Conservation (phyloP, 495 filamentous ascomycete species). For the Ramalina peruviana region DNA sequence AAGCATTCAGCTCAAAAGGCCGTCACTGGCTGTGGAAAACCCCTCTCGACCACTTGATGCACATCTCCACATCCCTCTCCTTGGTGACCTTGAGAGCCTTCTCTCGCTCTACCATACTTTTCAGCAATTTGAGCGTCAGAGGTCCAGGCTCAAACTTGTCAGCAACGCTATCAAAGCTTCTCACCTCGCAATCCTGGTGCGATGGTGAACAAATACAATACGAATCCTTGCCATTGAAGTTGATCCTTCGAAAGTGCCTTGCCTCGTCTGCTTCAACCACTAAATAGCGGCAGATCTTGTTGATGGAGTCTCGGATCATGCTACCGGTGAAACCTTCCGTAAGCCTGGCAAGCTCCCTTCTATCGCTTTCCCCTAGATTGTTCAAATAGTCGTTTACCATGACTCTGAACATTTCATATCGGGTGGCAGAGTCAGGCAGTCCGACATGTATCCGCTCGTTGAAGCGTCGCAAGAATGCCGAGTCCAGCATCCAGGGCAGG, state of each 20-base stretch:
- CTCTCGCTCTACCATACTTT: too few relatives aligned
- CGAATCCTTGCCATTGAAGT: background rate
- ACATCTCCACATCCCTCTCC: too few relatives aligned
- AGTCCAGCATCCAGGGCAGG: constrained; percentile 3
- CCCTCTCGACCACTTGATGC: too few relatives aligned
- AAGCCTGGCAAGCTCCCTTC: background rate
- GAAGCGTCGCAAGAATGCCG: constrained; percentile 1
- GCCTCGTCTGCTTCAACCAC: background rate
- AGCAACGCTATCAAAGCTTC: background rate
- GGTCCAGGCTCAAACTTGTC: background rate
- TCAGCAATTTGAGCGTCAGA: background rate
- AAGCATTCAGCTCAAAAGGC: too few relatives aligned
- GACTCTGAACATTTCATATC: background rate
- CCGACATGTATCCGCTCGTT: background rate
- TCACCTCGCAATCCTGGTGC: background rate
- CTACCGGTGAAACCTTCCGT: background rate
- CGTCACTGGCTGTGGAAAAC: too few relatives aligned
- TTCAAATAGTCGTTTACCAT: background rate
- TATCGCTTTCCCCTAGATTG: background rate
- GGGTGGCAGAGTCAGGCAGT: background rate
- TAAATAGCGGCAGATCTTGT: background rate
- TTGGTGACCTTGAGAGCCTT: too few relatives aligned
- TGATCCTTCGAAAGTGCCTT: background rate
- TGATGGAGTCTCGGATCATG: background rate
- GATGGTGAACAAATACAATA: background rate